Conservation (phyloP, 2,329 filamentous ascomycete species). For the Neopestalotiopsis clavispora region DNA sequence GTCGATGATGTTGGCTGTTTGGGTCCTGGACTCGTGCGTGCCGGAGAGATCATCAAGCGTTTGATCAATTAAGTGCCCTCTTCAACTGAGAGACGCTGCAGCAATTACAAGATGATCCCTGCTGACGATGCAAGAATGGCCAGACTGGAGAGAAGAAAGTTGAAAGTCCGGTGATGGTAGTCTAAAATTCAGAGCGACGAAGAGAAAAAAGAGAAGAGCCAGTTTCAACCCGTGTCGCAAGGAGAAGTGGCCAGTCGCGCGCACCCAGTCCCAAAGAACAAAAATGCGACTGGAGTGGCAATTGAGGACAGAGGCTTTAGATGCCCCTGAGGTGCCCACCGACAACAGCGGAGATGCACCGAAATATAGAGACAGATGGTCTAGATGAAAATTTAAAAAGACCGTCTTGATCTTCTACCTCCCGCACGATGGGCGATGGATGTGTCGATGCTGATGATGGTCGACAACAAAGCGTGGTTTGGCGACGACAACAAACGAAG, state of each 20-base stretch:
- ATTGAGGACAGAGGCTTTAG: background rate
- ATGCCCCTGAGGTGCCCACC: background rate
- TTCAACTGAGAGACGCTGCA: constrained; percentile 18
- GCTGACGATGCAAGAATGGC: background rate
- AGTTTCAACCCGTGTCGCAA: constrained; percentile 9
- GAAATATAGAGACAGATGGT: background rate
- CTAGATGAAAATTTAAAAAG: background rate
- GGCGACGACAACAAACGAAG: constrained; percentile 5
- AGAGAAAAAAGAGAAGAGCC: background rate
- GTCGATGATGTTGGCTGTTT: constrained; percentile 1
- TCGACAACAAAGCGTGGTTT: background rate
- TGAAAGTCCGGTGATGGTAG: background rate
- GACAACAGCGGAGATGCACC: background rate
- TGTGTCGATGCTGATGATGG: constrained; percentile 5
- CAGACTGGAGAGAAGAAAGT: background rate
- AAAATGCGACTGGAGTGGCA: background rate
- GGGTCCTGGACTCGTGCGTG: constrained; percentile 15
- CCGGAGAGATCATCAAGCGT: constrained; percentile 13
- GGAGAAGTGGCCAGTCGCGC: constrained; percentile 4
- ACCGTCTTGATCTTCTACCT: constrained; percentile 1
- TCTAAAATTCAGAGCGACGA: constrained; percentile 13
- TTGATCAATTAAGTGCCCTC: constrained; percentile 16
- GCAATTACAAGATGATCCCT: constrained; percentile 21
- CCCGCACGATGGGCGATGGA: constrained; percentile 2
- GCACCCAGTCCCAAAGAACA: constrained; percentile 1